Percentiles rank a stretch among this genome's conserved stretches.
These are phyloP conservation scores for Aureobasidium namibiae DNA, from an alignment of 2,329 filamentous ascomycete species.

Conservation along the genomic window DNA sequence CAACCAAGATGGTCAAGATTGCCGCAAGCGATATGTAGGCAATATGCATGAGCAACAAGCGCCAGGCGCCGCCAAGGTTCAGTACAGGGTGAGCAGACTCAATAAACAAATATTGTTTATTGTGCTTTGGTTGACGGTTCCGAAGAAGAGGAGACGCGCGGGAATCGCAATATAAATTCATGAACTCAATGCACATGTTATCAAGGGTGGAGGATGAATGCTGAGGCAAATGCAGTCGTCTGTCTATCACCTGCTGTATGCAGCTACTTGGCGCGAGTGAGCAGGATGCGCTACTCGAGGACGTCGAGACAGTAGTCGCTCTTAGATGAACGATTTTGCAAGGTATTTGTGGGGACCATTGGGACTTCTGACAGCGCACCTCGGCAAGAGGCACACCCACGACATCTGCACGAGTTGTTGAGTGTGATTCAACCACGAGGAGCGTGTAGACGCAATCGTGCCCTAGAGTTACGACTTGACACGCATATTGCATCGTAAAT, in stretches of 20 bases:
- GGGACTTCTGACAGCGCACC: neutral
- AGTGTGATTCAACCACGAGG: neutral
- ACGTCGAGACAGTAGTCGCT: neutral
- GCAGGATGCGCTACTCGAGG: slow-evolving; percentile 7
- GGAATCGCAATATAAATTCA: neutral
- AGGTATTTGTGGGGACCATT: neutral
- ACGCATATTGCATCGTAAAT: neutral
- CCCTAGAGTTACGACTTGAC: neutral
- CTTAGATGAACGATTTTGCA: neutral
- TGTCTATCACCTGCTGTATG: slow-evolving; percentile 4
- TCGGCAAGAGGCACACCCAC: neutral
- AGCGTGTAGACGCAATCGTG: neutral
- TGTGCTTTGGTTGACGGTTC: neutral
- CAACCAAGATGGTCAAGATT: slow-evolving; percentile 1
- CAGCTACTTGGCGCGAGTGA: slow-evolving; percentile 1
- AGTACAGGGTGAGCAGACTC: neutral
- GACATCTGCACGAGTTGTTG: neutral
- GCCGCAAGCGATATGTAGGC: slow-evolving; percentile 1
- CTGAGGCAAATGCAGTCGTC: neutral
- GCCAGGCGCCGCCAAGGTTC: neutral
- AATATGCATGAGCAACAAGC: slow-evolving; percentile 2
- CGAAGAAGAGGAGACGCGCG: neutral
- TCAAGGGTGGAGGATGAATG: neutral
- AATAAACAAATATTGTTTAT: neutral
- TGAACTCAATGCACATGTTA: neutral